Evolutionary conservation across 1,284 basidiomycete species (phyloP).

Genomic region (Ustilago vetiveriae): DNA sequence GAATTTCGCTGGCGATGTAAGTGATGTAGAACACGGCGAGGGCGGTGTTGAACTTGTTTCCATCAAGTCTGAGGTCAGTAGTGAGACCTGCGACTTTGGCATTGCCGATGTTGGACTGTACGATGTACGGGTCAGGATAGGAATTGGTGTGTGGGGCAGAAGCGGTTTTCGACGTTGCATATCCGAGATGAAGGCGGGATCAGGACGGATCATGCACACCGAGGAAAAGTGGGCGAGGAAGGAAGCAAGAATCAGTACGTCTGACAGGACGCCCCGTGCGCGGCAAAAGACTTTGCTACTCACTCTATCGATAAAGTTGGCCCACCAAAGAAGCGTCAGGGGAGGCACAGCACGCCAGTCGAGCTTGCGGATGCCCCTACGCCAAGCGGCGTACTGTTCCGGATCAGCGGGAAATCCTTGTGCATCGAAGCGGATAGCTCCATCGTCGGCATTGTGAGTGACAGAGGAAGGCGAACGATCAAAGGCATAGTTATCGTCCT

Average conservation of each 20-base stretch:
- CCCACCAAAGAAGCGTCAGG: constrained; percentile 37
- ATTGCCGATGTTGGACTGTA: constrained; percentile 46
- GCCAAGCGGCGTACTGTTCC: constrained; percentile 19
- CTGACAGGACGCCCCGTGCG: too few relatives aligned
- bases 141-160: too few relatives aligned
- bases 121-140: too few relatives aligned
- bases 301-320: constrained; percentile 49
- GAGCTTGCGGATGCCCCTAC: constrained; percentile 44
- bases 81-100: constrained; percentile 52
- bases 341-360: constrained; percentile 52
- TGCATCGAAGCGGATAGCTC: constrained; percentile 7
- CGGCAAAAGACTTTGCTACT: too few relatives aligned
- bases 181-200: too few relatives aligned
- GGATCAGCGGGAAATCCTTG: constrained; percentile 17
- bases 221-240: too few relatives aligned
- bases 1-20: constrained; percentile 56
- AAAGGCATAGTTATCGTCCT: background rate
- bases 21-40: constrained; percentile 52
- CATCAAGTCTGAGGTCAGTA: constrained; percentile 37
- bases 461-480: constrained; percentile 3
- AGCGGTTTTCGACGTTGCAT: too few relatives aligned
- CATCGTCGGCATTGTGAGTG: background rate
- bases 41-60: constrained; percentile 42
- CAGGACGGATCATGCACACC: too few relatives aligned
- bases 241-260: too few relatives aligned